These are phyloP conservation scores for Gossypium bickii DNA, from an alignment of 345 rosid genomes.

Conservation along the genomic window DNA sequence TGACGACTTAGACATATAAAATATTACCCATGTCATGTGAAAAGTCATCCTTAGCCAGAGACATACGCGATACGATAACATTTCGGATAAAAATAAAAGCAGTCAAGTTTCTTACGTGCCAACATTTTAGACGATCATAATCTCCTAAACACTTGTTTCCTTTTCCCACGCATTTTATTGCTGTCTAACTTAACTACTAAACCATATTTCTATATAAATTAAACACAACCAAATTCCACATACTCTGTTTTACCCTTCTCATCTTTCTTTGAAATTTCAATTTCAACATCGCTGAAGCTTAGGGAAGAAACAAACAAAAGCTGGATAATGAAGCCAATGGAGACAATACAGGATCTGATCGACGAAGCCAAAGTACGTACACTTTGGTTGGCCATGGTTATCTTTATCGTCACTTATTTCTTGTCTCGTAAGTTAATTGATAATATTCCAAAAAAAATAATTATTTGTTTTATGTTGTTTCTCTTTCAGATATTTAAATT, in stretches of 20 bases:
- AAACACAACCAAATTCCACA: constrained; percentile 1
- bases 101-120: neutral
- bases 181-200: neutral
- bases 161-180: neutral
- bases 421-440: constrained; percentile 62
- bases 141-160: neutral
- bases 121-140: neutral
- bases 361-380: constrained; percentile 84
- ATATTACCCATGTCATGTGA: neutral
- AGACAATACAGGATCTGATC: constrained; percentile 86
- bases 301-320: neutral
- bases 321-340: constrained; percentile 62
- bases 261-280: neutral
- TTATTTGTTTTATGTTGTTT: neutral
- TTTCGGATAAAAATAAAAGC: neutral
- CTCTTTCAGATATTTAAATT: neutral
- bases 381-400: constrained; percentile 77
- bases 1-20: too few relatives aligned
- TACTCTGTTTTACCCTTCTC: neutral
- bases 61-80: too few relatives aligned
- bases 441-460: neutral
- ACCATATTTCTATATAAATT: neutral
- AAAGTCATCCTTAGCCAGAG: neutral
- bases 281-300: neutral
- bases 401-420: constrained; percentile 75